Percentiles rank a stretch among this genome's conserved stretches.
These are phyloP conservation scores for Nicotiana benthamiana DNA, from an alignment of 257 asterid genomes.

Conservation along the genomic window DNA sequence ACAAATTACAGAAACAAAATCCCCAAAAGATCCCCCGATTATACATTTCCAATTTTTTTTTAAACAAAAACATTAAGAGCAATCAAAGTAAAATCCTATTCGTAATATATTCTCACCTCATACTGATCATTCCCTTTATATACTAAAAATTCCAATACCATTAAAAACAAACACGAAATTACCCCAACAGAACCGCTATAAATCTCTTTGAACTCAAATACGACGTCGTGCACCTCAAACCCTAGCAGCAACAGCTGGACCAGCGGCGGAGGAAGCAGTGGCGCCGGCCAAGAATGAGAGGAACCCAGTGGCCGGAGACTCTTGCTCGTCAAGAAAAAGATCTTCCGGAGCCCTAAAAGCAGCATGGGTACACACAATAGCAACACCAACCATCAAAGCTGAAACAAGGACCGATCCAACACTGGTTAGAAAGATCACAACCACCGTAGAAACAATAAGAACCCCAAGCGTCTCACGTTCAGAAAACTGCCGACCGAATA, in stretches of 20 bases:
- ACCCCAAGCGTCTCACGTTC: constrained; percentile 62
- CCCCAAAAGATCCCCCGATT: neutral
- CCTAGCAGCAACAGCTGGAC: constrained; percentile 34
- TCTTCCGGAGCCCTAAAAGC: constrained; percentile 88
- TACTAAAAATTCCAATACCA: neutral
- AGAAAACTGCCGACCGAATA: constrained; percentile 73
- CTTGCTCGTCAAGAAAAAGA: constrained; percentile 82
- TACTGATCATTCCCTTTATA: neutral
- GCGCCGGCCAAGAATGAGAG: constrained; percentile 51
- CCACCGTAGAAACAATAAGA: constrained; percentile 34
- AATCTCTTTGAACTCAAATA: too few relatives aligned
- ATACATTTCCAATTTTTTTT: neutral
- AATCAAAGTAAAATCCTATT: neutral
- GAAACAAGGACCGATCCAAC: constrained; percentile 84
- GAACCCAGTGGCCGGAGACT: constrained; percentile 59
- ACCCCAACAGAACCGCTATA: neutral
- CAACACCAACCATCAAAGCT: constrained; percentile 72
- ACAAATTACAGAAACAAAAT: neutral
- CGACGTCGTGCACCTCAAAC: constrained; percentile 27
- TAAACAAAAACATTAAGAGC: neutral
- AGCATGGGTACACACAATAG: constrained; percentile 59
- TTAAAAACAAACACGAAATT: neutral
- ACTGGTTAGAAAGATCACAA: constrained; percentile 74
- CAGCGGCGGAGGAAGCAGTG: constrained; percentile 21
- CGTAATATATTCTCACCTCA: neutral